phyloP scores from a whole-genome alignment of 352 stramenopile species.

The Aphanomyces astaci region DNA sequence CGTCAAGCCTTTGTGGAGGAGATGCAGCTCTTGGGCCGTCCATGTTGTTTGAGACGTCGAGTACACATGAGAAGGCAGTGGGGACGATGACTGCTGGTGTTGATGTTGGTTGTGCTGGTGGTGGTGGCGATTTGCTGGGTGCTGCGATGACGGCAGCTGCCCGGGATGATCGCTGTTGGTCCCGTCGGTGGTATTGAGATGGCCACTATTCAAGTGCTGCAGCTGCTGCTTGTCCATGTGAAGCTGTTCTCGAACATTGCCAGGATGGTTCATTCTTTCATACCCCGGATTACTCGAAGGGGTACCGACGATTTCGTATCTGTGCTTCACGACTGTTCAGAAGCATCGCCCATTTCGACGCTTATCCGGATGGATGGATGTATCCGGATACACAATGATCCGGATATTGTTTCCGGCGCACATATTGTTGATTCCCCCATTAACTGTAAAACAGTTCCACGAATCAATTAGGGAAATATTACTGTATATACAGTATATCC shows the following conservation, averaged over 20 bases:
- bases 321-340: background rate
- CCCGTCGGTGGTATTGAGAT: too few species aligned
- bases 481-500: too few species aligned
- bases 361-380: background rate
- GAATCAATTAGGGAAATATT: too few species aligned
- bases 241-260: background rate
- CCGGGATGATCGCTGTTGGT: too few species aligned
- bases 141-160: background rate
- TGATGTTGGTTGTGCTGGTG: background rate
- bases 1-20: constrained; percentile 43
- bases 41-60: constrained; percentile 49
- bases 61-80: constrained; percentile 33
- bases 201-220: too few species aligned
- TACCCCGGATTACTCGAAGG: background rate
- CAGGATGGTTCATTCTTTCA: background rate
- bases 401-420: too few species aligned
- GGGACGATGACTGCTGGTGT: background rate
- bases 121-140: background rate
- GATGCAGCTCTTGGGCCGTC: constrained; percentile 55
- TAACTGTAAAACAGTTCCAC: too few species aligned
- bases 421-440: too few species aligned
- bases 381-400: constrained; percentile 1
- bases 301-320: background rate
- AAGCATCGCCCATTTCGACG: background rate
- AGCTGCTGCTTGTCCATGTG: constrained; percentile 1